phyloP scores from a whole-genome alignment of 352 stramenopile species.

The Phytophthora idaei region DNA sequence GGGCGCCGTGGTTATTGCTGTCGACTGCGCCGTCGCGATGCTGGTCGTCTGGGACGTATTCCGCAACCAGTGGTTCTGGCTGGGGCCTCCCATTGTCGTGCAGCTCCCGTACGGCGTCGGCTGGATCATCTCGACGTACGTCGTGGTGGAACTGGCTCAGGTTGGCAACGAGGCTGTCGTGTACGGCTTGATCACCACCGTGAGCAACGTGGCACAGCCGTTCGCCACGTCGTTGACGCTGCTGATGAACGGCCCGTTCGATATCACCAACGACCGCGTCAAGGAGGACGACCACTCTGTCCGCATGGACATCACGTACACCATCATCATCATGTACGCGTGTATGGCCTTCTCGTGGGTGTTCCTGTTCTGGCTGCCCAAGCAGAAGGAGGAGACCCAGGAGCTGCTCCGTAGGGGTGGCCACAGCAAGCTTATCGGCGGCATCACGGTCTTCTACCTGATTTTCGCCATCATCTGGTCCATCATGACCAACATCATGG shows the following conservation, averaged over 20 bases:
- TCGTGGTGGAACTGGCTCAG: slow-evolving; percentile 23
- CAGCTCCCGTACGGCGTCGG: slow-evolving; percentile 29
- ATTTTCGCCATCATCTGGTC: slow-evolving; percentile 25
- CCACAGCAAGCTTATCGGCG: slow-evolving; percentile 18
- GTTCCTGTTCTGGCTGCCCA: slow-evolving; percentile 26
- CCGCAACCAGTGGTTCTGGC: slow-evolving; percentile 30
- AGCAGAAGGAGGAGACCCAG: slow-evolving; percentile 28
- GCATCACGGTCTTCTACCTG: slow-evolving; percentile 17
- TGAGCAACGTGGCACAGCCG: slow-evolving; percentile 14
- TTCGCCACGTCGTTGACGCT: slow-evolving; percentile 25
- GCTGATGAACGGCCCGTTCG: slow-evolving; percentile 20
- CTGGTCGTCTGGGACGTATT: slow-evolving; percentile 26
- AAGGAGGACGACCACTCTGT: slow-evolving; percentile 23
- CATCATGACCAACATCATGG: slow-evolving; percentile 25
- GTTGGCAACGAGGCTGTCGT: slow-evolving; percentile 25
- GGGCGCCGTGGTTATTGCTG: slow-evolving; percentile 10
- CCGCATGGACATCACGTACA: slow-evolving; percentile 29
- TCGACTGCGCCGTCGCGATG: slow-evolving; percentile 16
- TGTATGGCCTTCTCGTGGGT: slow-evolving; percentile 21
- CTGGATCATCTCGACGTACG: slow-evolving; percentile 29
- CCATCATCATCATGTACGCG: slow-evolving; percentile 31
- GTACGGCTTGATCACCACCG: slow-evolving; percentile 26
- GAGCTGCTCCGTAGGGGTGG: slow-evolving; percentile 14
- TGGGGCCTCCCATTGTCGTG: slow-evolving; percentile 23
- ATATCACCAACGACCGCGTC: slow-evolving; percentile 22